Percentiles rank a stretch among this genome's conserved stretches.
These are phyloP conservation scores for Zygoascus hellenicus DNA, from an alignment of 1,139 yeast genomes.

Conservation along the genomic window DNA sequence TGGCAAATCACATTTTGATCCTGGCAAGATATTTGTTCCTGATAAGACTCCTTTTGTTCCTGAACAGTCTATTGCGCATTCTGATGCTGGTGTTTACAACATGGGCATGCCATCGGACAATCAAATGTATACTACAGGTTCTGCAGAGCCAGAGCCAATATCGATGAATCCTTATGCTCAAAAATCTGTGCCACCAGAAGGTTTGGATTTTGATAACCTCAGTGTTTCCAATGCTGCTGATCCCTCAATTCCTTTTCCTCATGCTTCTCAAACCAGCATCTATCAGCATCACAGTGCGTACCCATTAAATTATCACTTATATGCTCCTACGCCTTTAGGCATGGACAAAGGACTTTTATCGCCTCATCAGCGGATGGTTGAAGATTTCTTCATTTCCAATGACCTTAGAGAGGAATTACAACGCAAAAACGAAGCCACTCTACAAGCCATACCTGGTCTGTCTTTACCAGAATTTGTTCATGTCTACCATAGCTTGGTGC, in stretches of 20 bases:
- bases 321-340: constrained; percentile 87
- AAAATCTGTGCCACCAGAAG: too few species aligned
- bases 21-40: not conserved
- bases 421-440: constrained; percentile 71
- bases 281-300: constrained; percentile 32
- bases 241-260: not conserved
- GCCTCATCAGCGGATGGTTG: constrained; percentile 61
- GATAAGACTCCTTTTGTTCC: not conserved
- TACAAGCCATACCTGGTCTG: constrained; percentile 60
- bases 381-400: constrained; percentile 65
- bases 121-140: too few species aligned
- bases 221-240: too few species aligned
- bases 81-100: not conserved
- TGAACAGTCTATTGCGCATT: not conserved
- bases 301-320: constrained; percentile 80
- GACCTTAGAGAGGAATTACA: constrained; percentile 67
- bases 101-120: not conserved
- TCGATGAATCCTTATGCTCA: too few species aligned
- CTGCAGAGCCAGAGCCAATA: too few species aligned
- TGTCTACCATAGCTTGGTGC: constrained; percentile 79
- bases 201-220: too few species aligned
- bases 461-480: constrained; percentile 72
- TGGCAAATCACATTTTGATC: too few species aligned
- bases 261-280: constrained; percentile 8
- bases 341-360: constrained; percentile 37